These are phyloP conservation scores for Ceratocystis destructans DNA, from an alignment of 2,329 filamentous ascomycete genomes.

Conservation along the genomic window DNA sequence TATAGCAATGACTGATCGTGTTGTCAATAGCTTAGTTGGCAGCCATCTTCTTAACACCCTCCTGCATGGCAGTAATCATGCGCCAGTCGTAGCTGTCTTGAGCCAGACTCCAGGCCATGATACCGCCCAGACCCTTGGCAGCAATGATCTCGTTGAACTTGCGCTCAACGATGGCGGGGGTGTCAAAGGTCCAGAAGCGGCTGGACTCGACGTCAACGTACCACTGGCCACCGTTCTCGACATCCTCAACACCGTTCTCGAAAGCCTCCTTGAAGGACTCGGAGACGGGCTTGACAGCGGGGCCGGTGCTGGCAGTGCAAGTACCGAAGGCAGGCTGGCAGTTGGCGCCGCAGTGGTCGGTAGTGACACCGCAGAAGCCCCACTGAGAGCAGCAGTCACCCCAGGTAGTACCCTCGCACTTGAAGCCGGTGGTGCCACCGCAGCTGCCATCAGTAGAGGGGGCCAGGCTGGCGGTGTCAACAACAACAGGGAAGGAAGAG, in stretches of 20 bases:
- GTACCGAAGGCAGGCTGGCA: not conserved
- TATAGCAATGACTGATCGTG: not conserved
- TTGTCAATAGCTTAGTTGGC: not conserved
- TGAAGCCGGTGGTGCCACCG: not conserved
- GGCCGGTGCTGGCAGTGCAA: not conserved
- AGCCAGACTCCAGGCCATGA: constrained; percentile 63
- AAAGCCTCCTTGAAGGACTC: constrained; percentile 44
- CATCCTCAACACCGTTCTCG: constrained; percentile 41
- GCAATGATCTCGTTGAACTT: constrained; percentile 50
- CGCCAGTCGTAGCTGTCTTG: constrained; percentile 36
- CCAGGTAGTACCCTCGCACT: constrained; percentile 42
- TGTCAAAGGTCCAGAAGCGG: constrained; percentile 65
- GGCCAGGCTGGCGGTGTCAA: not conserved
- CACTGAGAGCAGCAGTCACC: constrained; percentile 39
- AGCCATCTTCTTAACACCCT: not conserved
- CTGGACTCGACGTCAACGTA: constrained; percentile 47
- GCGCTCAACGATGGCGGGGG: constrained; percentile 40
- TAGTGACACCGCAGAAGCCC: constrained; percentile 21
- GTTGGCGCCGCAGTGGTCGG: not conserved
- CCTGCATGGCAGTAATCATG: not conserved
- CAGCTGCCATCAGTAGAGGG: not conserved
- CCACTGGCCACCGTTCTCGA: constrained; percentile 47
- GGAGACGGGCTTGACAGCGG: not conserved
- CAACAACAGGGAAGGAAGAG: not conserved
- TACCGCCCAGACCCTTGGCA: constrained; percentile 46